Percentiles rank a stretch among this genome's conserved stretches.
phyloP scores from a whole-genome alignment of 1,139 yeast genomes.

The Trichomonascaceae sp. region DNA sequence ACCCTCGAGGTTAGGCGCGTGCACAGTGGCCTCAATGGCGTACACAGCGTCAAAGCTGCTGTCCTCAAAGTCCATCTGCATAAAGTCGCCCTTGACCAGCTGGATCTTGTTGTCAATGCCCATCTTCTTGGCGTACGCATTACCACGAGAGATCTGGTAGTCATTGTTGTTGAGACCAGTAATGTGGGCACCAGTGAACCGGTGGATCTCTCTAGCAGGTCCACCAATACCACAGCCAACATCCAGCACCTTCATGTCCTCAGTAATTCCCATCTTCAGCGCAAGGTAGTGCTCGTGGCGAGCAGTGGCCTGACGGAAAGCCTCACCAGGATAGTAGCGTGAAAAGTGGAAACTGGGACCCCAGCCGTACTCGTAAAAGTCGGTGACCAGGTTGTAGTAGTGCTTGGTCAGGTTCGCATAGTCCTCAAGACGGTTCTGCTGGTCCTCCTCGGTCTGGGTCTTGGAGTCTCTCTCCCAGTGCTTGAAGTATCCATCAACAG shows the following conservation, averaged over 20 bases:
- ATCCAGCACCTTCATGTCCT: conserved; percentile 80
- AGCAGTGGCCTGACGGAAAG: conserved; percentile 88
- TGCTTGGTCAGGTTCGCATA: conserved; percentile 89
- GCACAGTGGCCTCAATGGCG: conserved; percentile 97
- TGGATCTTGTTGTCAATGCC: conserved; percentile 60
- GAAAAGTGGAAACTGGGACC: conserved; percentile 98
- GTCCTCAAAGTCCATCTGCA: conserved; percentile 95
- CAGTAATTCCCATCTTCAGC: conserved; percentile 63
- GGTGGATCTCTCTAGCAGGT: conserved; percentile 90
- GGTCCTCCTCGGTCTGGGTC: conserved; percentile 61
- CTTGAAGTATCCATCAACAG: conserved; percentile 82
- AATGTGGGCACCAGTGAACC: conserved; percentile 79
- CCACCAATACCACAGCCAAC: conserved; percentile 99
- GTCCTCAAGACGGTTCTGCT: conserved; percentile 29
- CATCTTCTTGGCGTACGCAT: conserved; percentile 56
- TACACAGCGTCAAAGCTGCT: conserved; percentile 90
- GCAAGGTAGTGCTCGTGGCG: conserved; percentile 96
- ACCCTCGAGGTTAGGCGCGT: conserved; percentile 94
- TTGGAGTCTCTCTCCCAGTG: conserved; percentile 64
- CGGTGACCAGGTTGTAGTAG: conserved; percentile 93
- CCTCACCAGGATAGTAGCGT: conserved; percentile 85
- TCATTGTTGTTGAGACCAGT: conserved; percentile 95
- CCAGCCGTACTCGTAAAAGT: conserved; percentile 97
- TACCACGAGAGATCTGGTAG: conserved; percentile 86
- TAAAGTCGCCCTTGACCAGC: conserved; percentile 95